Evolutionary conservation across 2,329 filamentous ascomycete species (phyloP).

Genomic region (Trichoderma asperellum): DNA sequence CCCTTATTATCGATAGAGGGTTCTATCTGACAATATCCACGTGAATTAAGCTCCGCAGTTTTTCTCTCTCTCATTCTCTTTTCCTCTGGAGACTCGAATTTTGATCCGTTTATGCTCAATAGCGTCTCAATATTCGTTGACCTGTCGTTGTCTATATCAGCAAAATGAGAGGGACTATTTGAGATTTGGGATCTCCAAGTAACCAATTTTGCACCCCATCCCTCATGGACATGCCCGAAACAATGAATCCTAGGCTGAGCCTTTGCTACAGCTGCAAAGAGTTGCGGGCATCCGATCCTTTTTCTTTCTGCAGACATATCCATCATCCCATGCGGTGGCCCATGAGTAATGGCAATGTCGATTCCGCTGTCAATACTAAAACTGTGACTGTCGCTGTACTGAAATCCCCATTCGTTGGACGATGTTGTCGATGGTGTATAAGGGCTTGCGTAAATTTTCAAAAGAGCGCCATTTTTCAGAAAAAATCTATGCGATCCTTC

Average conservation of each 20-base stretch:
- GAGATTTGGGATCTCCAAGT: conserved; percentile 47
- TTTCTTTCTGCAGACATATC: conserved; percentile 42
- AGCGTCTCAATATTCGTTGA: conserved; percentile 46
- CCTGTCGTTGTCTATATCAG: conserved; percentile 51
- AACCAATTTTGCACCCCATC: conserved; percentile 49
- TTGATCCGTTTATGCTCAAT: background rate
- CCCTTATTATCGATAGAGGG: conserved; percentile 12
- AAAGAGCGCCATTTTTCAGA: conserved; percentile 46
- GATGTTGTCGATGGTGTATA: conserved; percentile 46
- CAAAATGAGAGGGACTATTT: conserved; percentile 48
- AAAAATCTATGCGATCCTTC: conserved; percentile 48
- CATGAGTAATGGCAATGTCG: conserved; percentile 44
- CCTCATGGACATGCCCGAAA: conserved; percentile 43
- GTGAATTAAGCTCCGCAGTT: background rate
- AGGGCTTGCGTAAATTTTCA: conserved; percentile 52
- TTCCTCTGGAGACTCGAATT: background rate
- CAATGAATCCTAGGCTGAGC: conserved; percentile 43
- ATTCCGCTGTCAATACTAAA: conserved; percentile 36
- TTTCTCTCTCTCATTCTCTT: background rate
- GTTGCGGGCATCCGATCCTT: conserved; percentile 39
- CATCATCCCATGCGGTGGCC: conserved; percentile 47
- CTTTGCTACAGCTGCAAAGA: conserved; percentile 39
- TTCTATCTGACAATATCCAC: conserved; percentile 6
- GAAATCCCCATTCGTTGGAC: conserved; percentile 47
- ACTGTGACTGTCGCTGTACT: conserved; percentile 44